Evolutionary conservation across 164 flowering plant species (phyloP), one percentile per base, ranked within the genome.

Genomic region (Hamamelis virginiana): DNA sequence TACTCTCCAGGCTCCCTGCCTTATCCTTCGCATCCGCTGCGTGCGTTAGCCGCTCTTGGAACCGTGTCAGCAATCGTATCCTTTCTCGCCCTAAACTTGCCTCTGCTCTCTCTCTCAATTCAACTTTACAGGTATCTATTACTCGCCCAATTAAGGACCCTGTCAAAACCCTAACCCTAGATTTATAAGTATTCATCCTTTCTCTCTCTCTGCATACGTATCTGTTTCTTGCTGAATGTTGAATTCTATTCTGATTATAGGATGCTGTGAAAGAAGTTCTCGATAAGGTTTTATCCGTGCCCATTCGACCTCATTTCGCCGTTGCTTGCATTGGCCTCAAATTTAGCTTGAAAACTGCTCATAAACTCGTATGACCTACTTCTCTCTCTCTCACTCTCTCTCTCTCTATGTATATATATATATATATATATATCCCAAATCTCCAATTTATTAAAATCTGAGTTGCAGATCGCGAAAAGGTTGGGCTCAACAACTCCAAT

Each of bases 261-360:
- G 71, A 22, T 72, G 91, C 91, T 19, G 73, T 87, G 14, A 62
- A 73, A 9, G 94, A 92, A 63, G 86, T 85, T 62, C 8, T 85
- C 1, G 84, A 81, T 16, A 87, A 83, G 77, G 92, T 85, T 63
- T 82, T 90, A 0, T 74, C 85, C 0, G 78, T 74, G 77, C 96
- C 94, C 0, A 89, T 90, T 71, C 81, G 89, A n/a, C 97, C 97
- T 0, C 86, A 89, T 72, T 90, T 92, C 48, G 96, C 79, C n/a
- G 70, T 90, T 52, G 90, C 76, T 3, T 69, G 59, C 38, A 58
- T 83, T 56, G 80, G 84, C 8, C 44, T 66, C 21, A 43, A 26
- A 0, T 80, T 80, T 72, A 14, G 46, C 48, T 61, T 87, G 82
- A 15, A 74, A 28, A 13, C 19, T 19, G 67, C 80, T 53, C 84